phyloP scores from a whole-genome alignment of 1,139 yeast genomes.

The Zygotorulaspora mrakii region DNA sequence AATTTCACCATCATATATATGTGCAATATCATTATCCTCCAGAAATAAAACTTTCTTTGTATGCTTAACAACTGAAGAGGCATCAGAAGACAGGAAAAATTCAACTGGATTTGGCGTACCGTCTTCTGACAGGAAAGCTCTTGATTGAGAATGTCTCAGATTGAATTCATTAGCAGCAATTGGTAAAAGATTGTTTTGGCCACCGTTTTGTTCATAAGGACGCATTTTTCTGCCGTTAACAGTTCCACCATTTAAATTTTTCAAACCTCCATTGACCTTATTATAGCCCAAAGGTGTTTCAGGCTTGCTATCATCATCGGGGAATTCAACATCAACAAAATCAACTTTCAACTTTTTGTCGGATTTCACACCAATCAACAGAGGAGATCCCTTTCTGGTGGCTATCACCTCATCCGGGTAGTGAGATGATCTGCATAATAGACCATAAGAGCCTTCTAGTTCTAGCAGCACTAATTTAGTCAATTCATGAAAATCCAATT shows the following conservation, averaged over 20 bases:
- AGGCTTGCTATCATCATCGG: constrained; percentile 50
- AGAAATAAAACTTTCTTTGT: constrained; percentile 94
- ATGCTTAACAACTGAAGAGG: constrained; percentile 96
- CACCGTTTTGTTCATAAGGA: constrained; percentile 36
- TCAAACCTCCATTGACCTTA: constrained; percentile 19
- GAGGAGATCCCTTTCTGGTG: constrained; percentile 96
- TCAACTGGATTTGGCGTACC: constrained; percentile 93
- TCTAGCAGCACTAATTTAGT: constrained; percentile 91
- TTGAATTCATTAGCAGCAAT: constrained; percentile 46
- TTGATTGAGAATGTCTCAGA: constrained; percentile 83
- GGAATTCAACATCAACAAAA: constrained; percentile 97
- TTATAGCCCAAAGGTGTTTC: constrained; percentile 33
- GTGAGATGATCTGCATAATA: constrained; percentile 84
- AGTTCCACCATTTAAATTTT: constrained; percentile 22
- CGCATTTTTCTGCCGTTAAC: constrained; percentile 19
- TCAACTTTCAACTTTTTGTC: constrained; percentile 94
- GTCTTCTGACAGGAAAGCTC: constrained; percentile 89
- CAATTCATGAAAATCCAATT: constrained; percentile 82
- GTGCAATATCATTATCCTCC: constrained; percentile 98
- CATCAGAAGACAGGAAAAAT: constrained; percentile 94
- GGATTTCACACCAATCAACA: constrained; percentile 94
- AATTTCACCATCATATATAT: constrained; percentile 94
- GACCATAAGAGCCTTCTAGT: constrained; percentile 96
- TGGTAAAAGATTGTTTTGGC: constrained; percentile 38
- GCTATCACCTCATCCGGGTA: constrained; percentile 96